Conservation (phyloP, 345 rosid genomes). For the Hibiscus trionum region DNA sequence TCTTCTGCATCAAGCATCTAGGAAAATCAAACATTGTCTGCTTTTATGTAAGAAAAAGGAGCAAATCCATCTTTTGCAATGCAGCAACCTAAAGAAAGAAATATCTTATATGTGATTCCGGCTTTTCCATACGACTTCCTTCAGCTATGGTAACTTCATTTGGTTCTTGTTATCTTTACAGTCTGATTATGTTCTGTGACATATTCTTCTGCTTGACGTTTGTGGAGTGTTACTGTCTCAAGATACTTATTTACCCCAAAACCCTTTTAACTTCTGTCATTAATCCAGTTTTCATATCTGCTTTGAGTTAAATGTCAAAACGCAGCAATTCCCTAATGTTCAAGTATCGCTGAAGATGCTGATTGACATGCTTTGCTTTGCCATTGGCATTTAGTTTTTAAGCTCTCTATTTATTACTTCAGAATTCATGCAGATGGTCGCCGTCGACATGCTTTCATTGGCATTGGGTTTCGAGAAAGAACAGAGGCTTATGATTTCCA, state of each 20-base stretch:
- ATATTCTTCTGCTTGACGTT: background rate
- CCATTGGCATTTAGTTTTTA: background rate
- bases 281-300: background rate
- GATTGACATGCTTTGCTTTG: background rate
- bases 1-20: no score
- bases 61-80: no score
- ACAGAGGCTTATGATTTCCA: slow-evolving; percentile 97
- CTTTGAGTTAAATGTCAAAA: background rate
- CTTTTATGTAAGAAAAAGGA: no score
- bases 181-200: background rate
- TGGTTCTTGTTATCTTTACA: background rate
- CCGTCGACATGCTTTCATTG: slow-evolving; percentile 89
- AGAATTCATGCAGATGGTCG: slow-evolving; percentile 68
- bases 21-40: no score
- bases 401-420: slow-evolving; percentile 6
- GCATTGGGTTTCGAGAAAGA: slow-evolving; percentile 96
- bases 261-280: background rate
- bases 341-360: background rate
- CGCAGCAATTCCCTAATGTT: background rate
- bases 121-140: background rate
- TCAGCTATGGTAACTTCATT: background rate
- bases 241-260: background rate
- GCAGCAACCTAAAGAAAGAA: no score
- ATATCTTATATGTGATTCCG: no score
- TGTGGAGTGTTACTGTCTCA: background rate